phyloP scores from a whole-genome alignment of 1,284 basidiomycete species.

The Ganoderma sinense region DNA sequence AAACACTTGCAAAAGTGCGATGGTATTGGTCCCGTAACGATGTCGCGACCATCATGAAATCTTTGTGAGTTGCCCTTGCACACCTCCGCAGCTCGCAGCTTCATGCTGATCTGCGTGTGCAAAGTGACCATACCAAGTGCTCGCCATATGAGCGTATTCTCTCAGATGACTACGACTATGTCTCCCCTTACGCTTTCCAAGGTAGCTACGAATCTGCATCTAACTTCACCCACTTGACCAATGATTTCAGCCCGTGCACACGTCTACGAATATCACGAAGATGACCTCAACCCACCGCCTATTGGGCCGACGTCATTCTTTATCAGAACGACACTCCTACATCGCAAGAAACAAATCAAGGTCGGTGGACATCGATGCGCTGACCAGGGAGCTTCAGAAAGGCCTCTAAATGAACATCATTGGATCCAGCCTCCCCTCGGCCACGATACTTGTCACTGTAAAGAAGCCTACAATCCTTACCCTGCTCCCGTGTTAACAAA shows the following conservation, averaged over 20 bases:
- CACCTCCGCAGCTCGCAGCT: too few relatives aligned
- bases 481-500: conserved; percentile 2
- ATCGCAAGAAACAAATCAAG: conserved; percentile 4
- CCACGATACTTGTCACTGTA: conserved; percentile 24
- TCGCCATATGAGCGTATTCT: conserved; percentile 29
- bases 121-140: conserved; percentile 16
- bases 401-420: not conserved
- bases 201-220: conserved; percentile 5
- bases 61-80: conserved; percentile 18
- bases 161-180: conserved; percentile 29
- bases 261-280: conserved; percentile 29
- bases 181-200: conserved; percentile 22
- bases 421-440: conserved; percentile 22
- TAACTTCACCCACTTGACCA: not conserved
- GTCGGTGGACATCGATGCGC: not conserved
- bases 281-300: conserved; percentile 21
- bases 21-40: conserved; percentile 32
- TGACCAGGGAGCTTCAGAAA: not conserved
- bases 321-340: conserved; percentile 15
- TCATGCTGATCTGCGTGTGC: not conserved
- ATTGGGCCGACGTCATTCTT: conserved; percentile 25
- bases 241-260: not conserved
- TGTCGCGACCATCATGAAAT: conserved; percentile 6
- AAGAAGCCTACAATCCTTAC: conserved; percentile 31
- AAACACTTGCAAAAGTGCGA: conserved; percentile 16